Percentiles rank a stretch among this genome's conserved stretches.
These are phyloP conservation scores for Alloteropsis semialata DNA, from an alignment of 176 grass and related monocot genomes.

Conservation along the genomic window DNA sequence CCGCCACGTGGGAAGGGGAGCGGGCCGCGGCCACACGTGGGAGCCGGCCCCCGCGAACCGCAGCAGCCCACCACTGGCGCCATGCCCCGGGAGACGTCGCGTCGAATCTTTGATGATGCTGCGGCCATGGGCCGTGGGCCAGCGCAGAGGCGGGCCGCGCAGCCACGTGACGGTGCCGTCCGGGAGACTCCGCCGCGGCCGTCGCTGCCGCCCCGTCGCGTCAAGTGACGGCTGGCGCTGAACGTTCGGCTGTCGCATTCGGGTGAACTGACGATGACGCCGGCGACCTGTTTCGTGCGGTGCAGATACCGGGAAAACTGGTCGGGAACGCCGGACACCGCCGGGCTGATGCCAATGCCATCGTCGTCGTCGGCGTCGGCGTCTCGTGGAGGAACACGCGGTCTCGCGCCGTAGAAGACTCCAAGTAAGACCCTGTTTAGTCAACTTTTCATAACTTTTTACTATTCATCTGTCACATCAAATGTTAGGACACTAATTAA, in stretches of 20 bases:
- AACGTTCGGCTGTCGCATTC: background rate
- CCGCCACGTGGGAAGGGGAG: background rate
- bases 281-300: background rate
- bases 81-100: background rate
- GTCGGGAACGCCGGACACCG: background rate
- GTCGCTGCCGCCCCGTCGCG: background rate
- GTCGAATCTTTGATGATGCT: slow-evolving; percentile 27
- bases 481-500: too few relatives aligned
- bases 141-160: background rate
- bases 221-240: background rate
- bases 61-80: background rate
- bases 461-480: too few relatives aligned
- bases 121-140: slow-evolving; percentile 32
- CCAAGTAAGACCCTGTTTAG: too few relatives aligned
- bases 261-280: background rate
- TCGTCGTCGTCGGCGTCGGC: too few relatives aligned
- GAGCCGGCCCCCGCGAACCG: background rate
- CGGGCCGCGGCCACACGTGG: background rate
- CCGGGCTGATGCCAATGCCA: too few relatives aligned
- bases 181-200: background rate
- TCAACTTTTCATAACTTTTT: too few relatives aligned
- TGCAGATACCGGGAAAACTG: background rate
- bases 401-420: too few relatives aligned
- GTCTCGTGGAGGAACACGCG: background rate
- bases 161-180: slow-evolving; percentile 43